Evolutionary conservation across 106 monocot genomes (phyloP), one percentile per base, ranked within the genome.

Genomic region (Dioscorea zingiberensis): DNA sequence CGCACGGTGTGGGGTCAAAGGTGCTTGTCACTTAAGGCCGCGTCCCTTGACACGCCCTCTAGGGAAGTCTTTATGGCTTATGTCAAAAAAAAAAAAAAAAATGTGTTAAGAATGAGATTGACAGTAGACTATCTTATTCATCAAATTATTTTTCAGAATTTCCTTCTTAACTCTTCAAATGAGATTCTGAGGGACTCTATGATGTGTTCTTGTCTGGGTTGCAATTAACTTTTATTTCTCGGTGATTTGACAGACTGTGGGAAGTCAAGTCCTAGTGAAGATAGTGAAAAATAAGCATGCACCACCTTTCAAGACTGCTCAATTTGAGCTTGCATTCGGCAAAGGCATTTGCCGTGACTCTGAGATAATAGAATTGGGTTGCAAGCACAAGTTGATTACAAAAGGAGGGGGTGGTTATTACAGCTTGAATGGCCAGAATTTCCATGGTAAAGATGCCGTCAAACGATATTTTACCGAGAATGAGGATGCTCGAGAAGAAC

Each of bases 231-330:
- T 38, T 38, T 2, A 38, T 38, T 38, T 38, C 38, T 38, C 10
- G 38, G 38, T 38, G 38, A 38, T 59, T 63, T 67, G 72, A 71
- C 70, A 94, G 98, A 72, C 67, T 26, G n/a, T 89, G 66, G 98
- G 98, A 73, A 89, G 78, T 58, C 80, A 89, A 73, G 85, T 98
- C 60, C 13, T 73, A 72, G 98, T 98, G 76, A 98, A 98, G 65
- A 86, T 98, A 19, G 93, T 98, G 62, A 98, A 98, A 58, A 98
- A 98, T 70, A 98, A 98, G 59, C 98, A 84, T 64, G 97, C 98
- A 19, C 98, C 98, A 54, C 98, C 98, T 47, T 98, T 98, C 78
- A 92, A 64, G 70, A 86, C 73, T 47, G 86, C 84, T 13, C 80
- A 86, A 46, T 98, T 98, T 74, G 93, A 98, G 66, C 79, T 98